phyloP scores from a whole-genome alignment of 305 asterid genomes.

The Fraxinus ornus region DNA sequence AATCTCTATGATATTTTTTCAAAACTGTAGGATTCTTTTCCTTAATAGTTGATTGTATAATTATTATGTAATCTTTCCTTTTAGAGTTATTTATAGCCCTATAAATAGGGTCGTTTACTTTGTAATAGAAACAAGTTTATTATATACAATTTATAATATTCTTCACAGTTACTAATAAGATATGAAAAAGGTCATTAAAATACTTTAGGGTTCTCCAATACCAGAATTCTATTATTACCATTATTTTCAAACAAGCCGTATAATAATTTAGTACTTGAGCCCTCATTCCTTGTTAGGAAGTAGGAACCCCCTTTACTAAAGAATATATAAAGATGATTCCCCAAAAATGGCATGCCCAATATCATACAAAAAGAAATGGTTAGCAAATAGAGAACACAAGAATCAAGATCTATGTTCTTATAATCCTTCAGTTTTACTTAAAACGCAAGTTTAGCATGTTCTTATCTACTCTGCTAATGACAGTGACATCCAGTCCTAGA shows the following conservation, averaged over 20 bases:
- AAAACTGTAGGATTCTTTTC: too few species aligned
- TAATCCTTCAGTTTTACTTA: neutral
- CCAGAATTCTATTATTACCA: neutral
- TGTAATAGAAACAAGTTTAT: too few species aligned
- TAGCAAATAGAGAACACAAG: neutral
- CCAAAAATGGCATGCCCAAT: neutral
- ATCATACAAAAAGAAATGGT: neutral
- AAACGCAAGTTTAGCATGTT: neutral
- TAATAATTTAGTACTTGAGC: neutral
- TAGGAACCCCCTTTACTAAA: neutral
- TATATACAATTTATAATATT: too few species aligned
- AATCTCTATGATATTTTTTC: too few species aligned
- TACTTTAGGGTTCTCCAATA: neutral
- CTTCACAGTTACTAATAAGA: neutral
- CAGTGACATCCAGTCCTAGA: neutral
- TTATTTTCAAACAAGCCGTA: neutral
- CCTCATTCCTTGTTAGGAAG: neutral
- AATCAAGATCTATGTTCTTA: neutral
- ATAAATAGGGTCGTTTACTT: too few species aligned
- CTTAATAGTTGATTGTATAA: too few species aligned
- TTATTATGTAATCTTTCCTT: too few species aligned
- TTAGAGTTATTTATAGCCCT: too few species aligned
- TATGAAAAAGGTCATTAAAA: neutral
- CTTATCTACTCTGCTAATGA: slow-evolving; percentile 7
- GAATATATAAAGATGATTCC: neutral